A percentile compares a stretch with the other conserved stretches of the same genome.
Evolutionary conservation across 441 rosid genomes (phyloP).

Genomic region (Corymbia citriodora): DNA sequence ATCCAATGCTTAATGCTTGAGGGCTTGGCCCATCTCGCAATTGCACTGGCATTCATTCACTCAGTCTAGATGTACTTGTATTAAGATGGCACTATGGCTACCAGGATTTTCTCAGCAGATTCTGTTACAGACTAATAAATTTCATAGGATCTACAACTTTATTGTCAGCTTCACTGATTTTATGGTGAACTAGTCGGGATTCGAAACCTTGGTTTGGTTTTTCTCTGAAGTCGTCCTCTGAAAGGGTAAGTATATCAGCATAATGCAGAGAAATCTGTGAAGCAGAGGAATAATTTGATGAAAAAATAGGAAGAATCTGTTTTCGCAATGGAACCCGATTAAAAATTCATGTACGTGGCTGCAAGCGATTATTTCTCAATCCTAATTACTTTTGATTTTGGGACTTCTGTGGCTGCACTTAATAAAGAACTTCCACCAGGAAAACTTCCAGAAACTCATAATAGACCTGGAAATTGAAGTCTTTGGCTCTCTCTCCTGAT

Average conservation of each 20-base stretch:
- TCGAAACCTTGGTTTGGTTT: neutral
- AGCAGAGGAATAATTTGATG: neutral
- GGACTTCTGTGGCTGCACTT: neutral
- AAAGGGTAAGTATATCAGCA: neutral
- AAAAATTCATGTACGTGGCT: neutral
- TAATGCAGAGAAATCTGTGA: neutral
- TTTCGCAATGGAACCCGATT: neutral
- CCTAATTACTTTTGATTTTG: neutral
- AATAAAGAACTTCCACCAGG: slow-evolving; percentile 25
- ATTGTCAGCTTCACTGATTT: neutral
- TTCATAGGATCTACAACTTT: neutral
- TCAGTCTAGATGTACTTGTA: neutral
- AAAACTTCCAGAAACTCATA: slow-evolving; percentile 23
- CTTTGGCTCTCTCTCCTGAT: slow-evolving; percentile 3
- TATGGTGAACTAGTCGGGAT: neutral
- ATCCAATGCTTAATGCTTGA: neutral
- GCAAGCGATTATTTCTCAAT: neutral
- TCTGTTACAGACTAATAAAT: neutral
- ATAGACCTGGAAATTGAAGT: slow-evolving; percentile 12
- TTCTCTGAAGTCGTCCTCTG: neutral
- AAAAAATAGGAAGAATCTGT: neutral
- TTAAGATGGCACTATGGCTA: neutral
- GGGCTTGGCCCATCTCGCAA: neutral
- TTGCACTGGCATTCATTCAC: neutral
- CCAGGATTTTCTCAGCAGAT: neutral